Conservation (phyloP, 1,139 yeast species). For the Debaryomyces robertsiae region DNA sequence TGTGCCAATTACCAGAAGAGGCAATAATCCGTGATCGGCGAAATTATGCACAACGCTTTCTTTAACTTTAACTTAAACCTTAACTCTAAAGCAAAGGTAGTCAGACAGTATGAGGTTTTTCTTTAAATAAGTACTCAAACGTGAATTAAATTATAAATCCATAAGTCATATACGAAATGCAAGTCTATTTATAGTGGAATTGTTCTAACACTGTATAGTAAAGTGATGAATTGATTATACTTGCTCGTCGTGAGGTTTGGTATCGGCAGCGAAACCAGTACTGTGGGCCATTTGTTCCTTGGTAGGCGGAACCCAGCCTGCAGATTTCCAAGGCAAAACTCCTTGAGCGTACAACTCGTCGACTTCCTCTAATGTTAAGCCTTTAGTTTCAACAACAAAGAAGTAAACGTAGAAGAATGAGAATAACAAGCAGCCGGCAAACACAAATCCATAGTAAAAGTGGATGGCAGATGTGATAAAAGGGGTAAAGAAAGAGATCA, state of each 20-base stretch:
- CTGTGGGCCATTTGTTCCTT: constrained; percentile 26
- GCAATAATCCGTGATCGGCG: no score
- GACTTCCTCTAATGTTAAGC: constrained; percentile 63
- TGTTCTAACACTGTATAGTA: background rate
- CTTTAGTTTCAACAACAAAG: constrained; percentile 63
- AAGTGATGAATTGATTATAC: constrained; percentile 5
- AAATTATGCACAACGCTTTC: no score
- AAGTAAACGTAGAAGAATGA: constrained; percentile 58
- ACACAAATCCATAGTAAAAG: constrained; percentile 69
- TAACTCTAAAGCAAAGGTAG: background rate
- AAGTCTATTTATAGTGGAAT: background rate
- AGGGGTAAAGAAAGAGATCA: constrained; percentile 75
- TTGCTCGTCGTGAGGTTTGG: constrained; percentile 15
- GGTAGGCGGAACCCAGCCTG: constrained; percentile 47
- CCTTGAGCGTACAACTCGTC: constrained; percentile 57
- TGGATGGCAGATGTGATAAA: constrained; percentile 53
- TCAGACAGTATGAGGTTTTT: no score
- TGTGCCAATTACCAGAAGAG: no score
- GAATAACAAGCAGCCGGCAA: constrained; percentile 65
- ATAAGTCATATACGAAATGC: constrained; percentile 2
- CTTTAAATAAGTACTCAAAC: background rate
- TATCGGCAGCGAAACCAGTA: constrained; percentile 15
- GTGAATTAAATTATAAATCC: background rate
- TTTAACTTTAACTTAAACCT: background rate
- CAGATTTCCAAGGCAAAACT: constrained; percentile 50